These are phyloP conservation scores for Colletotrichum scovillei DNA, from an alignment of 2,329 filamentous ascomycete species.

Conservation along the genomic window DNA sequence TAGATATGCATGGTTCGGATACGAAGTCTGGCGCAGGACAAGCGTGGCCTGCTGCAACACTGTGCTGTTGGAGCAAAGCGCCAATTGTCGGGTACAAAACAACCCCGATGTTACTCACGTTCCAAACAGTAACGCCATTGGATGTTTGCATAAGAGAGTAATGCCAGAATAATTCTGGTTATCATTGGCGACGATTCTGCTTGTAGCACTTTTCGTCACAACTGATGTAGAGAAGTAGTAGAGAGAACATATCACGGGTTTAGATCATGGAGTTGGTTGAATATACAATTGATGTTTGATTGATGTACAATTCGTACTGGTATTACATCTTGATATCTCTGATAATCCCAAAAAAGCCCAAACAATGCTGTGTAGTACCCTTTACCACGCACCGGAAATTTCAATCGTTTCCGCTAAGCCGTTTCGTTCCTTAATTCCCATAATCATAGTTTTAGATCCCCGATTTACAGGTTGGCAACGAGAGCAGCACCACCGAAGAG, in stretches of 20 bases:
- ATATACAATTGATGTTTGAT: constrained; percentile 5
- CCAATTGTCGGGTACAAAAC: not conserved
- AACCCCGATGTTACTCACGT: not conserved
- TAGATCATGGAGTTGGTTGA: not conserved
- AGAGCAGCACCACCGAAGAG: constrained; percentile 59
- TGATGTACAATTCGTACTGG: constrained; percentile 31
- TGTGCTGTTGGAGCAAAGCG: not conserved
- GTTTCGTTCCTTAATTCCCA: not conserved
- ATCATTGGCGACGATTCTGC: no score
- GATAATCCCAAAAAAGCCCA: constrained; percentile 12
- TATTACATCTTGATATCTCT: constrained; percentile 34
- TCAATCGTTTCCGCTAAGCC: constrained; percentile 4
- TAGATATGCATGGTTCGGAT: not conserved
- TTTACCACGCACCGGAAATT: not conserved
- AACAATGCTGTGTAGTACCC: constrained; percentile 25
- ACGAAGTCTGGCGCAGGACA: not conserved
- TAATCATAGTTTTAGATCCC: not conserved
- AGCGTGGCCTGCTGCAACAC: not conserved
- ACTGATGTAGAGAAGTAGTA: no score
- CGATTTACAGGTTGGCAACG: constrained; percentile 56
- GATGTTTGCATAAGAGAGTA: not conserved
- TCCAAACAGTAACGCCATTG: not conserved
- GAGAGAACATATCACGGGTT: no score
- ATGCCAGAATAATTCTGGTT: no score
- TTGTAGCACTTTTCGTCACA: no score